Evolutionary conservation across 2,329 filamentous ascomycete genomes (phyloP), one percentile per base, ranked within the genome.

Genomic region (Pestalotiopsis sp.): DNA sequence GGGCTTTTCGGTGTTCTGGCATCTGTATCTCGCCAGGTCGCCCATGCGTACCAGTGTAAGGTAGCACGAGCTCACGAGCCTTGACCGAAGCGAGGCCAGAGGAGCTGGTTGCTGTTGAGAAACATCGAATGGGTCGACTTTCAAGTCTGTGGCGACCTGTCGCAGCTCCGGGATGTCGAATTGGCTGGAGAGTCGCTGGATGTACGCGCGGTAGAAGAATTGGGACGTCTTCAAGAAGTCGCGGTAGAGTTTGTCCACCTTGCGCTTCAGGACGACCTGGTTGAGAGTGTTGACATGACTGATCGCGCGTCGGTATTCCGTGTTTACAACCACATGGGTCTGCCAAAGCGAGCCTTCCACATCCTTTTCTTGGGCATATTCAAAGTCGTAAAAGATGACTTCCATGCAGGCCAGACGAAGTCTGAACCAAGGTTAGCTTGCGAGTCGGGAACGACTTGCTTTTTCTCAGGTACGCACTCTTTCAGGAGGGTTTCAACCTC

Each of bases 191-290:
- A 98, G 85, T 68, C 91, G 89, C 79, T 95, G 90, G 67, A 98
- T 92, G 76, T 93, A 96, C 72, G 90, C 91, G 75, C 92, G 90
- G 84, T 98, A 98, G 80, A 97, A 98, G 75, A 90, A 90, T 80
- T 96, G 93, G 72, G 94, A 92, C 61, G 91, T 91, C 80, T 95
- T 97, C 74, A 98, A 89, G 79, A 97, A 98, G 73, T 90, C 89
- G 68, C 91, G 85, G 79, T 97, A 98, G 72, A 91, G 87, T 80
- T 93, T 95, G 78, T 93, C 91, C 65, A 95, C 84, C 80, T 94
- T 96, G 71, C 95, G 90, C 75, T 89, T 90, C 80, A 89, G 85
- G 13, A 92, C 89, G 4, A 84, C 83, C 70, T 87, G 83, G 67
- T 84, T 84, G 69, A 83, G 80, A 64, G 83, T 80, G 70, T 83